These are phyloP conservation scores for Aegilops umbellulata DNA, from an alignment of 176 grass and related monocot species.

Conservation along the genomic window DNA sequence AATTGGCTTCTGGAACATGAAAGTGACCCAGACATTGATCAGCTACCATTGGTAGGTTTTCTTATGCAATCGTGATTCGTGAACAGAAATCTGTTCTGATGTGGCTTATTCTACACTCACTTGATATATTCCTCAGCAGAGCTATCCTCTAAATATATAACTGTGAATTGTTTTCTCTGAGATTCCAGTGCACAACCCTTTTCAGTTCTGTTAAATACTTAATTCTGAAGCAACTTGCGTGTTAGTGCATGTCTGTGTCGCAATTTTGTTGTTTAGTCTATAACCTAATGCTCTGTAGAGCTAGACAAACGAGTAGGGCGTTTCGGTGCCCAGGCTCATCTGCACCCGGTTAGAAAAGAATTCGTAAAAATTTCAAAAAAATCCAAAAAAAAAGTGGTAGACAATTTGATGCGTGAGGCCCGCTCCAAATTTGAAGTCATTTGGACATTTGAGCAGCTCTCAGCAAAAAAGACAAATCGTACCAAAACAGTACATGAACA, in stretches of 20 bases:
- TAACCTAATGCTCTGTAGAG: constrained; percentile 1
- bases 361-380: too few relatives aligned
- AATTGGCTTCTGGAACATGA: constrained; percentile 94
- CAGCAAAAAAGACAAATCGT: too few relatives aligned
- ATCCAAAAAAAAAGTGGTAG: too few relatives aligned
- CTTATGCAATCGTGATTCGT: background rate
- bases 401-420: too few relatives aligned
- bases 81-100: constrained; percentile 1
- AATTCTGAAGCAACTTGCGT: constrained; percentile 21
- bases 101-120: background rate
- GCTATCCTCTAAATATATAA: background rate
- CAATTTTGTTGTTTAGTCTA: background rate
- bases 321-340: too few relatives aligned
- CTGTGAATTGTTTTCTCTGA: background rate
- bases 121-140: background rate
- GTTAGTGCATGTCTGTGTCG: background rate
- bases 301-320: background rate
- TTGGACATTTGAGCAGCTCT: too few relatives aligned
- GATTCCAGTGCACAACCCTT: background rate
- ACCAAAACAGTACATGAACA: too few relatives aligned
- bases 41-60: constrained; percentile 63
- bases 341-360: too few relatives aligned
- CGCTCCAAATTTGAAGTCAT: too few relatives aligned
- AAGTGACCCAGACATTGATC: constrained; percentile 83
- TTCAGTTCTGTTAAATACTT: background rate